Evolutionary conservation across 1,139 yeast genomes (phyloP), one percentile per base, ranked within the genome.

Genomic region (Candida neerlandica): DNA sequence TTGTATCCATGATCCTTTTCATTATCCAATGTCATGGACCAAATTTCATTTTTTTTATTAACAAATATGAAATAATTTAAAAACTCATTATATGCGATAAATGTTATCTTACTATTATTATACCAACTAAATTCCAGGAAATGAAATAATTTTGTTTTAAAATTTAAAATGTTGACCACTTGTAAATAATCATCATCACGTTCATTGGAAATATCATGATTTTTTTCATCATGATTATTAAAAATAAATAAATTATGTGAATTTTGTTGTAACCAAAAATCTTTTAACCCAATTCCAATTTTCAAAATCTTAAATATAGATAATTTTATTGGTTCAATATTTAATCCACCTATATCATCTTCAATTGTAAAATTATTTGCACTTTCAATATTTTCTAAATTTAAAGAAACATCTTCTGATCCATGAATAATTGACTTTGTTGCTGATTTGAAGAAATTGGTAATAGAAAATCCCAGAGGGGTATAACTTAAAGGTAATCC

Each of bases 351-450:
- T 26, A 58, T 45, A 19, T 70, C 72, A 47, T 73, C 78, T 46
- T 73, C 77, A 15, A 61, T 51, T 18, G 60, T 51, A 14, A 54
- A 53, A 54, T 71, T 71, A 49, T 66, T 67, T 44, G 64, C 60
- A 49, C 67, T 70, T 57, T 75, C 80, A n/a, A 73, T 56, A 51
- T 74, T 75, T 46, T 73, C 73, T 43, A 75, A 55, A 47, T 67
- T 69, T 2, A 64, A 46, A 19, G 56, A 51, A 4, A 51, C 44
- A 11, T 57, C 59, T 23, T 63, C 60, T 9, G 58, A 55, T 1
- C 73, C 73, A 29, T 62, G 67, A 27, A 69, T 62, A 19, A 75
- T 62, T 14, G 69, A 54, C 32, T 65, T 64, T 18, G 78, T 70
- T 14, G 79, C 77, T n/a, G 66, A 60, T 49, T 69, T 71, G 34